Evolutionary conservation across 305 asterid genomes (phyloP), one percentile per base, ranked within the genome.

Genomic region (Salvia sclarea): DNA sequence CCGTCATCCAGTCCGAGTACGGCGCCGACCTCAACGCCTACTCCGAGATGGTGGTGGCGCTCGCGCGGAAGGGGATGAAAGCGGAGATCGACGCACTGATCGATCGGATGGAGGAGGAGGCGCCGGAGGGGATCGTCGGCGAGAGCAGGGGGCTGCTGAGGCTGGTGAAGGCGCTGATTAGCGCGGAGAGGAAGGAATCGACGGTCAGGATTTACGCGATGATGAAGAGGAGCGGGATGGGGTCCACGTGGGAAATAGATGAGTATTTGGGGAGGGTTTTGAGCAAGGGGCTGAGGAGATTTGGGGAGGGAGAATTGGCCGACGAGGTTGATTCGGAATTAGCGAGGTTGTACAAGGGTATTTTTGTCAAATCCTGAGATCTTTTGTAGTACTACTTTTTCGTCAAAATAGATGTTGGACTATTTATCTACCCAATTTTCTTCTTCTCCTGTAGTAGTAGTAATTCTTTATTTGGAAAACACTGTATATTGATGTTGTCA

Each of bases 211-310:
- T 93, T 75, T 88, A 93, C 58, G 77, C 61, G 71, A 45, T 91
- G 92, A 81, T 93, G 91, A 91, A 78, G 84, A 79, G 56, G 76
- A 66, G 66, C 43, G 90, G 94, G 10, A 48, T 78, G 86, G 87
- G 86, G 35, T 65, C 81, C 56, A 68, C 55, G 11, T 67, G 66
- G n/a, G 80, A 71, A 33, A 70, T 86, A 75, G 96, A 91, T 47
- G 96, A 88, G 68, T 84, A 87, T 72, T 65, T 88, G 75, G 97
- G 87, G 54, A 81, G 80, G 81, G 89, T 86, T 70, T 78, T 91
- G 85, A 83, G 89, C 31, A 87, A 66, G 61, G 98, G 92, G 21
- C 76, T 93, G 76, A 82, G 87, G 84, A 79, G 81, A 61, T 78
- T 91, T 54, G 97, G 97, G 21, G 91, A 84, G 78, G 88, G 28